phyloP scores from a whole-genome alignment of 352 stramenopile species.

The Nothophytophthora sp. region DNA sequence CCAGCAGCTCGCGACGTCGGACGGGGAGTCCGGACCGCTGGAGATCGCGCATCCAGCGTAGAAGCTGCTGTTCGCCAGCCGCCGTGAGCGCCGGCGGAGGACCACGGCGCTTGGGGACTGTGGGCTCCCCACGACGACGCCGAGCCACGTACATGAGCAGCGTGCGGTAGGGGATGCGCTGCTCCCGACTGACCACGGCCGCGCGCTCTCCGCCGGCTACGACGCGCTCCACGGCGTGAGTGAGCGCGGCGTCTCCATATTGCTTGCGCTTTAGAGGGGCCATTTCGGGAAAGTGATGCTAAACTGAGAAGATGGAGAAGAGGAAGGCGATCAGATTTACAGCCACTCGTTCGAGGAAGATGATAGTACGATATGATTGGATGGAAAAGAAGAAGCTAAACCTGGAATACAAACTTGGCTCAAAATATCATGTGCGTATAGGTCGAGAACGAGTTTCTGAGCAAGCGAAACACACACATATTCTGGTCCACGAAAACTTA shows the following conservation, averaged over 20 bases:
- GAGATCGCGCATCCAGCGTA: slow-evolving; percentile 17
- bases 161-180: slow-evolving; percentile 18
- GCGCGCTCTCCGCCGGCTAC: slow-evolving; percentile 13
- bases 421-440: too few species aligned
- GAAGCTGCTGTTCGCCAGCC: slow-evolving; percentile 8
- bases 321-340: too few species aligned
- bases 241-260: slow-evolving; percentile 9
- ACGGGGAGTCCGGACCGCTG: slow-evolving; percentile 11
- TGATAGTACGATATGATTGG: background rate
- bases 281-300: background rate
- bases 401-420: background rate
- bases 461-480: too few species aligned
- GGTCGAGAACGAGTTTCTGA: too few species aligned
- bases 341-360: too few species aligned
- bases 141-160: slow-evolving; percentile 18
- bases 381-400: background rate
- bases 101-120: slow-evolving; percentile 1
- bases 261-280: slow-evolving; percentile 10
- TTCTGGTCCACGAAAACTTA: too few species aligned
- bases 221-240: slow-evolving; percentile 16
- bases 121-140: slow-evolving; percentile 6
- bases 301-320: too few species aligned
- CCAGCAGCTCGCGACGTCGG: slow-evolving; percentile 12
- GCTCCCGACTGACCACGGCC: slow-evolving; percentile 4
- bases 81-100: slow-evolving; percentile 9